Conservation (phyloP, 2,329 filamentous ascomycete species). For the Arachnopeziza araneosa region DNA sequence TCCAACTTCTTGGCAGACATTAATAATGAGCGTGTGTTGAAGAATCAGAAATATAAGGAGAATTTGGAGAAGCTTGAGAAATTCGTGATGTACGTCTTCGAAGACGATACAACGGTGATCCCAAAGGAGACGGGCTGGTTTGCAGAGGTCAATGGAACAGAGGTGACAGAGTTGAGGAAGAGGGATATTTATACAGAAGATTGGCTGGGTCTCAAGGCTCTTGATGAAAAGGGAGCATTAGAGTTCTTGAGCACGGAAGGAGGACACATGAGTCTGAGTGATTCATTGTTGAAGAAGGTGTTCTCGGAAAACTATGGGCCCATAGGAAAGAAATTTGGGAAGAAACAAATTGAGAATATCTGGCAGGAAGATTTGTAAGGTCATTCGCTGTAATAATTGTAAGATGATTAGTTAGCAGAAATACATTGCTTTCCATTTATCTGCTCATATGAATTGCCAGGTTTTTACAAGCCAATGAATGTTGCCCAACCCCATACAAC, state of each 20-base stretch:
- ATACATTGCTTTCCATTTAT: not conserved
- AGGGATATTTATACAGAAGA: slow-evolving; percentile 78
- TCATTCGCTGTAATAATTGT: not conserved
- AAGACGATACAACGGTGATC: slow-evolving; percentile 76
- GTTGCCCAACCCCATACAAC: not conserved
- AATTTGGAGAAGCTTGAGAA: slow-evolving; percentile 66
- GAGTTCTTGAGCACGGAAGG: slow-evolving; percentile 69
- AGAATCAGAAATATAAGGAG: slow-evolving; percentile 68
- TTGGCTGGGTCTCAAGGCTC: slow-evolving; percentile 77
- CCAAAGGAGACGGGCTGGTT: slow-evolving; percentile 93
- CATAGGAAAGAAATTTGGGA: slow-evolving; percentile 21
- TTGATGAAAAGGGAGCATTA: slow-evolving; percentile 76
- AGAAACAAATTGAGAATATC: not conserved
- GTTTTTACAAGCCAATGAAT: not conserved
- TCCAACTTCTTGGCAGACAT: slow-evolving; percentile 92
- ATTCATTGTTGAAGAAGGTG: slow-evolving; percentile 51
- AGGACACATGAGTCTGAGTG: slow-evolving; percentile 74
- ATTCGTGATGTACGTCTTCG: slow-evolving; percentile 87
- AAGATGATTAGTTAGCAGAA: not conserved
- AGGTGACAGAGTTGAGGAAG: slow-evolving; percentile 61
- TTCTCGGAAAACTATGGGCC: slow-evolving; percentile 40
- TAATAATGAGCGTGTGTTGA: slow-evolving; percentile 79
- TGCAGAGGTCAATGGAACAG: slow-evolving; percentile 71
- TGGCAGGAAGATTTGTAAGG: slow-evolving; percentile 18
- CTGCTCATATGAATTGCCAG: not conserved